These are phyloP conservation scores for Mycena rebaudengoi DNA, from an alignment of 768 basidiomycete species.

Conservation along the genomic window DNA sequence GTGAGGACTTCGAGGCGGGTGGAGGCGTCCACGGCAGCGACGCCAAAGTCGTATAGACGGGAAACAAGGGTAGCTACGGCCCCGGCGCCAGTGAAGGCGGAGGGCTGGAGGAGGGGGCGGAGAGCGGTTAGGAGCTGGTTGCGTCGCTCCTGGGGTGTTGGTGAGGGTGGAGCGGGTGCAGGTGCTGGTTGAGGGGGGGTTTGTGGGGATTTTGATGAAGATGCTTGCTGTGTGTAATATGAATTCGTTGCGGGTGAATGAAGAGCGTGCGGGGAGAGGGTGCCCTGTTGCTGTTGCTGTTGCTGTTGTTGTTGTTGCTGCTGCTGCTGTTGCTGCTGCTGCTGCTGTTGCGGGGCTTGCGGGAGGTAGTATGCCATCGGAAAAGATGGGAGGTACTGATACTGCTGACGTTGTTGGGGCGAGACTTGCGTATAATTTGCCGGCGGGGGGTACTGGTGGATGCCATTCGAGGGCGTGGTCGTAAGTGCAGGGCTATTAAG, in stretches of 20 bases:
- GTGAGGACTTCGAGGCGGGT: slow-evolving; percentile 80
- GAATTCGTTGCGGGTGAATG: slow-evolving; percentile 61
- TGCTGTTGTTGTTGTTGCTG: slow-evolving; percentile 43
- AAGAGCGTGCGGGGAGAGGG: slow-evolving; percentile 74
- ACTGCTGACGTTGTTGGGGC: slow-evolving; percentile 43
- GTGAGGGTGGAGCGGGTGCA: slow-evolving; percentile 33
- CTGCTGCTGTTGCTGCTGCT: slow-evolving; percentile 45
- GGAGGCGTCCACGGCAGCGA: slow-evolving; percentile 68
- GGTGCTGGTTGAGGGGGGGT: background rate
- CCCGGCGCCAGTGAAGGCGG: slow-evolving; percentile 72
- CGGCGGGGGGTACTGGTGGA: slow-evolving; percentile 51
- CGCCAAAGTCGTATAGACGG: slow-evolving; percentile 66
- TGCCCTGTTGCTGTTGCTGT: slow-evolving; percentile 59
- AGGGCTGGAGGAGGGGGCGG: slow-evolving; percentile 63
- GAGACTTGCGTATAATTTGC: slow-evolving; percentile 52
- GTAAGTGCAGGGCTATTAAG: background rate
- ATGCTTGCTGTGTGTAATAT: slow-evolving; percentile 32
- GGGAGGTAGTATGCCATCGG: slow-evolving; percentile 20
- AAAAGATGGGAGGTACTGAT: slow-evolving; percentile 30
- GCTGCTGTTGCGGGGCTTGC: slow-evolving; percentile 49
- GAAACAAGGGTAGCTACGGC: slow-evolving; percentile 71
- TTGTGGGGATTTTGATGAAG: slow-evolving; percentile 29
- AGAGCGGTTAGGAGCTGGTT: slow-evolving; percentile 61
- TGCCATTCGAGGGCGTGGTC: background rate
- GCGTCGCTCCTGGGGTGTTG: slow-evolving; percentile 60